Conservation (phyloP, 768 basidiomycete species). For the Xanthoconium stramineum region DNA sequence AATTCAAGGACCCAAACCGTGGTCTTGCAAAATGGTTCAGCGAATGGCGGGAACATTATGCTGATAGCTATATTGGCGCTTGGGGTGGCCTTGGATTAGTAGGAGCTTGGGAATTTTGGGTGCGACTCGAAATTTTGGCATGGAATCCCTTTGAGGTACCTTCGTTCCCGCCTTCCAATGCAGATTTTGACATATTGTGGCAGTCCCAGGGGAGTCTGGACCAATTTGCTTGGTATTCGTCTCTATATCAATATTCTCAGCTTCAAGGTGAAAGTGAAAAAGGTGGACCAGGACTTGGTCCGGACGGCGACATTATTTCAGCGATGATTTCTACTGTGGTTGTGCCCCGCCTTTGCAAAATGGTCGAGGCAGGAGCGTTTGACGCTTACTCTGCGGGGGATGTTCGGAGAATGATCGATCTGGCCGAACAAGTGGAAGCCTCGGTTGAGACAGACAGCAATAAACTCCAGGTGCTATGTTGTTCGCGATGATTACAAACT, state of each 20-base stretch:
- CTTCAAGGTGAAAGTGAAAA: constrained; percentile 41
- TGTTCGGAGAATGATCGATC: constrained; percentile 61
- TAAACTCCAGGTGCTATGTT: constrained; percentile 56
- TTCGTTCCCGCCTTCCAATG: constrained; percentile 3
- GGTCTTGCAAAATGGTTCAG: constrained; percentile 66
- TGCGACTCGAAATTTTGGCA: constrained; percentile 77
- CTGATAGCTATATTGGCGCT: constrained; percentile 81
- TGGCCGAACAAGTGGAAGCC: constrained; percentile 78
- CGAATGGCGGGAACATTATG: constrained; percentile 72
- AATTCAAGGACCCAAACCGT: constrained; percentile 75
- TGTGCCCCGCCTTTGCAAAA: constrained; percentile 67
- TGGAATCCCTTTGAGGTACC: constrained; percentile 86
- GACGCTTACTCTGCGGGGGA: constrained; percentile 75
- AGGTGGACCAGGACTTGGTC: constrained; percentile 59
- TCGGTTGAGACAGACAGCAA: constrained; percentile 60
- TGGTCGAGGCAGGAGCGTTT: constrained; percentile 76
- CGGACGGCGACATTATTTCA: constrained; percentile 84
- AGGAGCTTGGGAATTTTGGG: constrained; percentile 94
- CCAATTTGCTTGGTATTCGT: constrained; percentile 79
- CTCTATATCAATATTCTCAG: constrained; percentile 71
- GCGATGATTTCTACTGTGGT: constrained; percentile 85
- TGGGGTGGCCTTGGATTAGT: constrained; percentile 88
- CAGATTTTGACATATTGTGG: constrained; percentile 4
- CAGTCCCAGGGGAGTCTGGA: constrained; percentile 61
- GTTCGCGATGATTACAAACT: neutral